phyloP scores from a whole-genome alignment of 805 yeast genomes.

The Cyberlindnera maritima region DNA sequence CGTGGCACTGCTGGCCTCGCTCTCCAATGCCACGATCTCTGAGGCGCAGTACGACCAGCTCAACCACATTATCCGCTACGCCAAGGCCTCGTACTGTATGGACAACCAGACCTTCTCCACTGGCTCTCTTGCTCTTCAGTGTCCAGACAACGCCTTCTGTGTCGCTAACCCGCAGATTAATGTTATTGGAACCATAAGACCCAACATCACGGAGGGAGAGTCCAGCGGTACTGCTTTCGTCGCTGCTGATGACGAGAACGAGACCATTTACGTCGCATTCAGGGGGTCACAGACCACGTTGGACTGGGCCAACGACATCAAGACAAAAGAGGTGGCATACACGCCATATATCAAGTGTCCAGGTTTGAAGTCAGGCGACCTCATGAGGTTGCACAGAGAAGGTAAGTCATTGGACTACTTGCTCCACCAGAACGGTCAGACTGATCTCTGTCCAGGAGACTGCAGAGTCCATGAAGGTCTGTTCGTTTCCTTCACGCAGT shows the following conservation, averaged over 20 bases:
- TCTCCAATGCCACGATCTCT: neutral
- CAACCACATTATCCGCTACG: neutral
- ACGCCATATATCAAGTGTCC: constrained; percentile 3
- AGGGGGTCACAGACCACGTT: constrained; percentile 62
- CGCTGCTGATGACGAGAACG: constrained; percentile 43
- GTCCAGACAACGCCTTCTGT: constrained; percentile 1
- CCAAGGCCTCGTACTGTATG: constrained; percentile 6
- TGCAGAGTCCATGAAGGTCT: constrained; percentile 72
- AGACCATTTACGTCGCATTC: constrained; percentile 48
- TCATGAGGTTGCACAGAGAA: neutral
- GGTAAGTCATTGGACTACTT: neutral
- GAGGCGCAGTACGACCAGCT: constrained; percentile 2
- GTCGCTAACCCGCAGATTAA: neutral
- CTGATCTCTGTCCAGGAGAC: constrained; percentile 36
- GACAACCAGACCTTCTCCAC: neutral
- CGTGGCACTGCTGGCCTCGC: constrained; percentile 6
- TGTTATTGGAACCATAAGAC: constrained; percentile 11
- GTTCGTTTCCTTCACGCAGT: constrained; percentile 34
- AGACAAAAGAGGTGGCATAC: constrained; percentile 43
- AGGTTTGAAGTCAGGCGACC: neutral
- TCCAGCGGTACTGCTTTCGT: constrained; percentile 54
- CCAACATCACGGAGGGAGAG: constrained; percentile 30
- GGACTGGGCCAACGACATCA: constrained; percentile 63
- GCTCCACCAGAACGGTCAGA: constrained; percentile 4
- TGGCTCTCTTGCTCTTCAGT: neutral